These are phyloP conservation scores for Phialocephala sp. DNA, from an alignment of 2,329 filamentous ascomycete genomes.

Conservation along the genomic window DNA sequence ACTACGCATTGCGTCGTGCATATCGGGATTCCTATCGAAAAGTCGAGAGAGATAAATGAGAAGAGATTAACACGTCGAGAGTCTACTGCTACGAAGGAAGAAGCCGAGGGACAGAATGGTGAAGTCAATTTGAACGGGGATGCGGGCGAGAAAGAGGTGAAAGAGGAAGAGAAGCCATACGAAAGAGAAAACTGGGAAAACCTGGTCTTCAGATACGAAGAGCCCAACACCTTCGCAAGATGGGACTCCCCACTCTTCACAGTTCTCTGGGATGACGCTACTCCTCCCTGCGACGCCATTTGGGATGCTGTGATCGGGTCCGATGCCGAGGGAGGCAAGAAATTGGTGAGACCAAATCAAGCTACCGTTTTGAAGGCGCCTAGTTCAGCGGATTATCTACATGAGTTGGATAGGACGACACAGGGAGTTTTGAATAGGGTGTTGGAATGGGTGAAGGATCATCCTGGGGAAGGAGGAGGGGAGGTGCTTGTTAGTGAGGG, in stretches of 20 bases:
- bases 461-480: constrained; percentile 64
- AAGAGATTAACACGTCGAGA: constrained; percentile 51
- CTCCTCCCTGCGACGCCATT: constrained; percentile 69
- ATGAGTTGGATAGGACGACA: constrained; percentile 78
- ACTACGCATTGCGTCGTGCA: constrained; percentile 79
- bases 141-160: constrained; percentile 36
- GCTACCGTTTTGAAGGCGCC: constrained; percentile 73
- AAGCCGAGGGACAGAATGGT: constrained; percentile 24
- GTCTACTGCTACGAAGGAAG: constrained; percentile 32
- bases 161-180: constrained; percentile 41
- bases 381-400: constrained; percentile 73
- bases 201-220: constrained; percentile 74
- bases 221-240: constrained; percentile 82
- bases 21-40: constrained; percentile 61
- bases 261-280: constrained; percentile 75
- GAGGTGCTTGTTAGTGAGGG: constrained; percentile 51
- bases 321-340: constrained; percentile 64
- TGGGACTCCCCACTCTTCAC: constrained; percentile 88
- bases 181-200: constrained; percentile 43
- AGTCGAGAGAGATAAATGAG: constrained; percentile 64
- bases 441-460: constrained; percentile 69
- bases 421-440: constrained; percentile 77
- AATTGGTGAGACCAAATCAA: constrained; percentile 73
- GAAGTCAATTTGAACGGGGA: constrained; percentile 44
- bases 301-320: constrained; percentile 73